phyloP scores from a whole-genome alignment of 2,329 filamentous ascomycete species.

The Tothia fuscella region DNA sequence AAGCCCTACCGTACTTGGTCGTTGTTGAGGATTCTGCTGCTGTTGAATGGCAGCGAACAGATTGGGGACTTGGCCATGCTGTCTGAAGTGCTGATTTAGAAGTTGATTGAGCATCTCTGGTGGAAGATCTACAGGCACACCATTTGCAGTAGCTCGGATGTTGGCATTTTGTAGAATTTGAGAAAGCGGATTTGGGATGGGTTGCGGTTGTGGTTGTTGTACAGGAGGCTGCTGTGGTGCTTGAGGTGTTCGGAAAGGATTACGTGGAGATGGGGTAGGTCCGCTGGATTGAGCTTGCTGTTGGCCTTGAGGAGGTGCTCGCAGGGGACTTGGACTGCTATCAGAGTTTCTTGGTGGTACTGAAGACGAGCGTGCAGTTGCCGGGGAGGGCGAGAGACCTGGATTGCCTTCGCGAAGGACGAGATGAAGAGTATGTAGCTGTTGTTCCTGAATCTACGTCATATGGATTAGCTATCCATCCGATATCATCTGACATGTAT shows the following conservation, averaged over 20 bases:
- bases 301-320: too few relatives aligned
- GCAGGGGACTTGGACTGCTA: too few relatives aligned
- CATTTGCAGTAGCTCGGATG: conserved; percentile 6
- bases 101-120: conserved; percentile 9
- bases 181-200: not conserved
- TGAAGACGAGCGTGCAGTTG: not conserved
- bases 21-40: too few relatives aligned
- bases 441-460: conserved; percentile 22
- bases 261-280: not conserved
- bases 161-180: conserved; percentile 7
- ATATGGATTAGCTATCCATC: not conserved
- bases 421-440: conserved; percentile 26
- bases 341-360: too few relatives aligned
- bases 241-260: conserved; percentile 8
- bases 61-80: too few relatives aligned
- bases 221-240: conserved; percentile 14
- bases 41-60: too few relatives aligned
- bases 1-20: too few relatives aligned
- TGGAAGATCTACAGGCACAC: conserved; percentile 5
- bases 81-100: conserved; percentile 11
- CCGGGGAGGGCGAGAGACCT: not conserved
- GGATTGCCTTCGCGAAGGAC: conserved; percentile 24
- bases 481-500: too few relatives aligned
- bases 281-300: too few relatives aligned
- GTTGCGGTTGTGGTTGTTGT: conserved; percentile 8